Base-by-base conservation (phyloP, 1,284 basidiomycete genomes). In the Xanthoconium separans region DNA sequence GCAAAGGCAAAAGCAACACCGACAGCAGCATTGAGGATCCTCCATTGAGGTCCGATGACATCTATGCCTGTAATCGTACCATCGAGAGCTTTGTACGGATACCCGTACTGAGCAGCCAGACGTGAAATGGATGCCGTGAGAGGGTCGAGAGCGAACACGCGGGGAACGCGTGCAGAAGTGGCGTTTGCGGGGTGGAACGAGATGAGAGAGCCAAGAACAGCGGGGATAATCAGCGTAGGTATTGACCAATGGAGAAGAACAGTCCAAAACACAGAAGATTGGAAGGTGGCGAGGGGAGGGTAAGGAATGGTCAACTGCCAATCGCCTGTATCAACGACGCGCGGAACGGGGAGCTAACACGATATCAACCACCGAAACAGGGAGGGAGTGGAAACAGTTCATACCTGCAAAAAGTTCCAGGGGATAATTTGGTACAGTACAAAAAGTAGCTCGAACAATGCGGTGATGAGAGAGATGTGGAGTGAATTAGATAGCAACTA, bases 1-100 rank as follows among this genome's bases (percentile, higher is more conserved):
- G 83, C 79, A 59, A 85, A 83, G 1, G 84, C 79, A 62, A 86
- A 84, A 0, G 82, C 82, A 15, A 83, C 73, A 5, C 76, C 73
- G 33, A 85, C 67, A 7, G 75, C 69, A 0, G 85, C 81, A 41
- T 69, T 74, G 50, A 83, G 68, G 2, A 83, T 70, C 41, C 85
- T 75, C 74, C 78, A 78, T 37, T 75, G 70, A 34, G 70, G 65
- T 4, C 81, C 82, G 13, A 87, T 62, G 3, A 83, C 75, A 58
- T 84, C 83, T 42, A 80, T 56, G 11, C 63, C 59, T 58, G 45
- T 54, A 15, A 58, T 69, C 45, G 48, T 73, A 33, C 15, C 63
- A 53, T 50, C 59, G 47, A 74, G 56, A 12, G 54, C 15, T 11
- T 55, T 59, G 54, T 75, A 80, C 1, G 82, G 80, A 56, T 84